These are phyloP conservation scores for Lobosporangium transversale DNA, from an alignment of 192 early-diverging fungal species.

Conservation along the genomic window DNA sequence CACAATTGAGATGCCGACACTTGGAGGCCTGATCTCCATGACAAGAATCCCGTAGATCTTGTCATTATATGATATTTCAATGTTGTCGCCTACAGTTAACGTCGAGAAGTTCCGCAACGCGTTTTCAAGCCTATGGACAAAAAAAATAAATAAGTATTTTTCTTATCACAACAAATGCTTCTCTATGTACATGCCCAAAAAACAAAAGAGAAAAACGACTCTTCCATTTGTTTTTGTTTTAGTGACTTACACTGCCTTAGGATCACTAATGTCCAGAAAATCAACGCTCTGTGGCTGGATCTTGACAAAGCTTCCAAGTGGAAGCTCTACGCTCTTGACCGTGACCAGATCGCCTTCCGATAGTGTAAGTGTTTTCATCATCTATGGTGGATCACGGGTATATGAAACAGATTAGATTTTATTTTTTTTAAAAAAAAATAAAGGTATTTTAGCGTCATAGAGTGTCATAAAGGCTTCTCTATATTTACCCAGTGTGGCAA, in stretches of 20 bases:
- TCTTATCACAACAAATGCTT: no score
- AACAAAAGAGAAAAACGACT: no score
- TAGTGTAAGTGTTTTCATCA: conserved; percentile 90
- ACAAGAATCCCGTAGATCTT: conserved; percentile 90
- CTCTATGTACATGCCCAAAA: no score
- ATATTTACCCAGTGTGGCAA: conserved; percentile 95
- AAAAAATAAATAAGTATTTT: no score
- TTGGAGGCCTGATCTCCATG: conserved; percentile 85
- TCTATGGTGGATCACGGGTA: conserved; percentile 59
- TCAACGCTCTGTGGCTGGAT: conserved; percentile 97
- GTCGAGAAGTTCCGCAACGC: conserved; percentile 92
- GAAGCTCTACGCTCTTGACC: conserved; percentile 80
- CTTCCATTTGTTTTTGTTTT: no score
- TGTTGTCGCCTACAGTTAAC: conserved; percentile 90
- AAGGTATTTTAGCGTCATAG: no score
- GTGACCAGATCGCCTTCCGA: conserved; percentile 81
- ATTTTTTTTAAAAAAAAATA: background rate
- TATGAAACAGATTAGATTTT: background rate
- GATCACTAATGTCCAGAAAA: conserved; percentile 97
- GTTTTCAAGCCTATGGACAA: conserved; percentile 89
- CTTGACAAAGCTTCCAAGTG: conserved; percentile 90
- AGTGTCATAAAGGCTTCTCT: no score
- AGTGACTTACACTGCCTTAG: conserved; percentile 89
- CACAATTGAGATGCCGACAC: conserved; percentile 89
- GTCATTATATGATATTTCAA: conserved; percentile 92